Base-by-base conservation (phyloP, 2,329 filamentous ascomycete species). In the Ascochyta fabae region DNA sequence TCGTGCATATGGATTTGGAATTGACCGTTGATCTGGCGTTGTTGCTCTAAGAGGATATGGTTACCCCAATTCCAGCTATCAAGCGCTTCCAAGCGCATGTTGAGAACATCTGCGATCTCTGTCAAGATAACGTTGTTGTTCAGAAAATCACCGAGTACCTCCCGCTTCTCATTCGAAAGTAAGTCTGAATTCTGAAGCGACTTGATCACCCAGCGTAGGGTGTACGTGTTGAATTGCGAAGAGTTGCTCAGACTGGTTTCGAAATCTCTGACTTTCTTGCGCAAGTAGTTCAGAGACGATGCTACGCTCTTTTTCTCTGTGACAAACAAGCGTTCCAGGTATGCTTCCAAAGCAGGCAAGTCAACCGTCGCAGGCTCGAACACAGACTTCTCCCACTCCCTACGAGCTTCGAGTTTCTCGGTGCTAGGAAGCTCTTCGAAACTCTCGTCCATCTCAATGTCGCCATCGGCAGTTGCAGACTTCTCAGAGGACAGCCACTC, bases 151-250 rank as follows among this genome's bases (percentile, higher is more conserved):
- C 67, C 69, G 8, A 73, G 58, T 6, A 65, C 66, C 34, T 70
- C 66, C n/a, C 71, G 64, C 52, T 76, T 75, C 22, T 72, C 71
- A 24, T 73, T 70, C 4, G 77, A 76, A 3, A 84, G 72, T 0
- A 83, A 69, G 31, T 81, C 79, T 0, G 79, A 80, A 3, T 70
- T 63, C 22, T 79, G 64, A 2, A 84, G 75, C 0, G 80, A 77
- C 10, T 75, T 54, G 10, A 82, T 79, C 9, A 75, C 68, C 75
- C 75, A 78, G 24, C 61, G 65, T 19, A 84, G 60, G 1, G 69
- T 74, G 0, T 16, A 2, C 0, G 63, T 39, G 35, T 63, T 69
- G 67, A 83, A 79, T 33, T 66, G 65, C 16, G 44, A 55, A 2
- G 62, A 42, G n/a, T 19, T 53, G 19, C 19, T 19, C 19, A 19